Conservation (phyloP, 371 early-diverging fungal species). For the Circinella umbellata region DNA sequence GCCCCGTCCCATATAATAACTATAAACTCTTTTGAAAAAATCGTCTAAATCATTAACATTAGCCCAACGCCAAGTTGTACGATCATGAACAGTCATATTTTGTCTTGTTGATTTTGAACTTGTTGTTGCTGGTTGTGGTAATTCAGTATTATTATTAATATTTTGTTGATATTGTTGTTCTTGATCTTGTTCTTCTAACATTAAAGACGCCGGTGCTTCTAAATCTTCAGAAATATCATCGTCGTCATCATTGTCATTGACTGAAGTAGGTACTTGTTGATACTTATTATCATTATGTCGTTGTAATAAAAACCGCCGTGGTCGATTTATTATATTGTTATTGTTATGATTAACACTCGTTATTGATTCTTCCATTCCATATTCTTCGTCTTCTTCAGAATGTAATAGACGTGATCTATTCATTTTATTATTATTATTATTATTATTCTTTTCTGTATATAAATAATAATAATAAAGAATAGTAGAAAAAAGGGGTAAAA, state of each 20-base stretch:
- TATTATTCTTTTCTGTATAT: background rate
- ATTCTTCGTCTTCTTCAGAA: slow-evolving; percentile 24
- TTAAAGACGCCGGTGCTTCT: slow-evolving; percentile 68
- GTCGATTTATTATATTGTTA: background rate
- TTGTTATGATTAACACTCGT: background rate
- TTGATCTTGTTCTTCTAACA: slow-evolving; percentile 52
- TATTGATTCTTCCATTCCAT: slow-evolving; percentile 13
- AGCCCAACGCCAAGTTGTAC: slow-evolving; percentile 86
- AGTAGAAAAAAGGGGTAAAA: background rate
- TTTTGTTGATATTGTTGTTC: slow-evolving; percentile 10
- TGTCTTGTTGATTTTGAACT: slow-evolving; percentile 31
- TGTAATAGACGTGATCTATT: slow-evolving; percentile 17
- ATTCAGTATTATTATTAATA: background rate
- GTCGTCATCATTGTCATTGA: background rate
- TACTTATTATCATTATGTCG: slow-evolving; percentile 15
- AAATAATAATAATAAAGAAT: slow-evolving; percentile 10
- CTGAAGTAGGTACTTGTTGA: slow-evolving; percentile 14
- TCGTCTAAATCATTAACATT: slow-evolving; percentile 82
- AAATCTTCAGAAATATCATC: slow-evolving; percentile 37
- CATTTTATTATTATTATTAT: background rate
- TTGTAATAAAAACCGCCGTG: slow-evolving; percentile 1
- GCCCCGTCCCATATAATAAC: slow-evolving; percentile 85
- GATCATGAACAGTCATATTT: slow-evolving; percentile 58
- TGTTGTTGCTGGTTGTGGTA: slow-evolving; percentile 12
- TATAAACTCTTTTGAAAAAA: slow-evolving; percentile 82